phyloP scores from a whole-genome alignment of 257 asterid species.

The Mitragyna speciosa region DNA sequence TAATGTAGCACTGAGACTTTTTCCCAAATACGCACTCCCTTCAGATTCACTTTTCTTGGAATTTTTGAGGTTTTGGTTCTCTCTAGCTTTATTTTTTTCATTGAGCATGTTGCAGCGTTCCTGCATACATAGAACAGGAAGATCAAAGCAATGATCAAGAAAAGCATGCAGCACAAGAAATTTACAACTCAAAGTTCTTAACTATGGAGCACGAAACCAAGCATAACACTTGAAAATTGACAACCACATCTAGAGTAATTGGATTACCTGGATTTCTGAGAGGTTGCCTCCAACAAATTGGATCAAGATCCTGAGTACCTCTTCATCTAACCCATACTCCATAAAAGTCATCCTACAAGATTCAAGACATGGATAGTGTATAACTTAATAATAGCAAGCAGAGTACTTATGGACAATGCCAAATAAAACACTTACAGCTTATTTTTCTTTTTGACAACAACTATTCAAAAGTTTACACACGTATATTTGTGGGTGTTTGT shows the following conservation, averaged over 20 bases:
- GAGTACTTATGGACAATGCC: neutral
- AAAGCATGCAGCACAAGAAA: slow-evolving; percentile 24
- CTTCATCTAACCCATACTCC: slow-evolving; percentile 58
- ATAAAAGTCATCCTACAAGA: slow-evolving; percentile 62
- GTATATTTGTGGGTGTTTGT: neutral
- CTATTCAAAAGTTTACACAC: neutral
- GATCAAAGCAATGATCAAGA: slow-evolving; percentile 31
- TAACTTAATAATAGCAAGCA: neutral
- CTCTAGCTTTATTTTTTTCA: slow-evolving; percentile 47
- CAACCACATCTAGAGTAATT: slow-evolving; percentile 4
- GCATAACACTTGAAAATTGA: neutral
- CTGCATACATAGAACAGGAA: slow-evolving; percentile 34
- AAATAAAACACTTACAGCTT: neutral
- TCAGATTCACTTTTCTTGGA: slow-evolving; percentile 43
- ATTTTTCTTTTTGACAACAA: neutral
- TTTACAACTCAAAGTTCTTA: slow-evolving; percentile 12
- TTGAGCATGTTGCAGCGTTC: slow-evolving; percentile 76
- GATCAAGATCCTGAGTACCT: slow-evolving; percentile 60
- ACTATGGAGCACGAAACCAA: neutral
- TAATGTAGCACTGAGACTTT: slow-evolving; percentile 73
- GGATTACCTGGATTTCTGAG: slow-evolving; percentile 72
- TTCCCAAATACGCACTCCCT: slow-evolving; percentile 45
- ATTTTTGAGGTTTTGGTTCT: slow-evolving; percentile 28
- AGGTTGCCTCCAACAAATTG: slow-evolving; percentile 83
- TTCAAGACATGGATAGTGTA: slow-evolving; percentile 7